Percentiles rank a stretch among this genome's conserved stretches.
phyloP scores from a whole-genome alignment of 2,329 filamentous ascomycete species.

The Colletotrichum tropicicola region DNA sequence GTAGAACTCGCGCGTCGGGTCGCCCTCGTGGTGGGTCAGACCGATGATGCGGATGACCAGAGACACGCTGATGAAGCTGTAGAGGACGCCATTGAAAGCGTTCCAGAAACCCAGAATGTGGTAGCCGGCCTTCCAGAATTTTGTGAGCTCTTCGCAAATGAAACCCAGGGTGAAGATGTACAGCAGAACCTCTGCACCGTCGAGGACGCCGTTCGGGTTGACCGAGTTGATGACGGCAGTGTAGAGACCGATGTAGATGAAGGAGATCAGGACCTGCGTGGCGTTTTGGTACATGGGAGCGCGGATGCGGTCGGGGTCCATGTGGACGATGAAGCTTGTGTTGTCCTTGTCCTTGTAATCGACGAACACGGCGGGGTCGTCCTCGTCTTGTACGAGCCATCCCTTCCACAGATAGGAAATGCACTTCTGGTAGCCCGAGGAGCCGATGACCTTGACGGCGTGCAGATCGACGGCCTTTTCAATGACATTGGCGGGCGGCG shows the following conservation, averaged over 20 bases:
- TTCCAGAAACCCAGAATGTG: slow-evolving; percentile 98
- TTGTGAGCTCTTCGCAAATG: slow-evolving; percentile 85
- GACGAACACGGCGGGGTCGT: slow-evolving; percentile 88
- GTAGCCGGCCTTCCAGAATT: slow-evolving; percentile 93
- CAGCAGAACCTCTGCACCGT: slow-evolving; percentile 82
- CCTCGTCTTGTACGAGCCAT: slow-evolving; percentile 95
- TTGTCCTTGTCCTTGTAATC: slow-evolving; percentile 87
- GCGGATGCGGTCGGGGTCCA: slow-evolving; percentile 94
- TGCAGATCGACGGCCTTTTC: slow-evolving; percentile 95
- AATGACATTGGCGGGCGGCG: slow-evolving; percentile 84
- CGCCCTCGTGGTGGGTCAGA: slow-evolving; percentile 65
- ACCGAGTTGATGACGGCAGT: slow-evolving; percentile 94
- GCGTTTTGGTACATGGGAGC: slow-evolving; percentile 92
- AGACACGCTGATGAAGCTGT: slow-evolving; percentile 79
- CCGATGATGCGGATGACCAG: slow-evolving; percentile 84
- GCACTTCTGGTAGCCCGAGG: slow-evolving; percentile 95
- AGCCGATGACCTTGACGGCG: slow-evolving; percentile 86
- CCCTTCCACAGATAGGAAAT: slow-evolving; percentile 93
- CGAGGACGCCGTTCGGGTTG: slow-evolving; percentile 84
- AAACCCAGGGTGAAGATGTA: slow-evolving; percentile 95
- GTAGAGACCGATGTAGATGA: slow-evolving; percentile 86
- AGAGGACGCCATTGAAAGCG: slow-evolving; percentile 88
- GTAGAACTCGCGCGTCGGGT: slow-evolving; percentile 65
- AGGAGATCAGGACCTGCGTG: slow-evolving; percentile 83
- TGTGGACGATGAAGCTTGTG: slow-evolving; percentile 79